These are phyloP conservation scores for Talaromyces trachyspermus DNA, from an alignment of 495 filamentous ascomycete genomes.

Conservation along the genomic window DNA sequence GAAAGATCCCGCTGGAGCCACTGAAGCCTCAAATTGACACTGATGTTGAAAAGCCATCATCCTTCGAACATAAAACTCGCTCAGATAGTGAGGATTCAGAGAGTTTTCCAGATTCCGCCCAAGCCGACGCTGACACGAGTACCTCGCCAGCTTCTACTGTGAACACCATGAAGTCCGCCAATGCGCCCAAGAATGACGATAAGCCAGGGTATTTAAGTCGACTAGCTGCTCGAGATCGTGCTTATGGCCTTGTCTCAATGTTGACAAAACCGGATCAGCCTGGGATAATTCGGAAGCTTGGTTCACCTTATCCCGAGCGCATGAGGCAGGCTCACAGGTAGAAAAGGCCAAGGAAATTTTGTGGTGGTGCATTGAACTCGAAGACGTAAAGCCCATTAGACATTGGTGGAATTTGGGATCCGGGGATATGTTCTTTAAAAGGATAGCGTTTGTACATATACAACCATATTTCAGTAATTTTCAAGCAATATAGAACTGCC, in stretches of 20 bases:
- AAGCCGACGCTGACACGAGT: conserved; percentile 7
- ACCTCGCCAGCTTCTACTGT: background rate
- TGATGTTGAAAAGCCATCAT: conserved; percentile 17
- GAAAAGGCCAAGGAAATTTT: conserved; percentile 75
- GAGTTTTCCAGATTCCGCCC: conserved; percentile 8
- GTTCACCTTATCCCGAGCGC: conserved; percentile 76
- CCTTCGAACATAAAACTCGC: conserved; percentile 8
- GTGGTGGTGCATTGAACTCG: conserved; percentile 63
- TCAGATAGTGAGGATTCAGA: background rate
- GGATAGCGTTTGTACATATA: conserved; percentile 7
- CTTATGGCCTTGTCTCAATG: conserved; percentile 69
- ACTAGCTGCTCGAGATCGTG: conserved; percentile 78
- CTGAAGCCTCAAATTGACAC: conserved; percentile 24
- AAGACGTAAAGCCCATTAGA: conserved; percentile 42
- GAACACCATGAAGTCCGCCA: background rate
- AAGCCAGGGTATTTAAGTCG: conserved; percentile 37
- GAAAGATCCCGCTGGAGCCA: conserved; percentile 44
- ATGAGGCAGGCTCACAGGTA: conserved; percentile 74
- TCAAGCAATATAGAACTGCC: background rate
- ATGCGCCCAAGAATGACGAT: conserved; percentile 25
- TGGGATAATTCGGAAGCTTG: conserved; percentile 96
- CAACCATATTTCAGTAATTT: background rate
- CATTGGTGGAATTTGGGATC: conserved; percentile 43
- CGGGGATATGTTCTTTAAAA: conserved; percentile 36
- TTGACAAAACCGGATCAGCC: conserved; percentile 76